Conservation (phyloP, 495 filamentous ascomycete genomes). For the Penicillium alfredii region DNA sequence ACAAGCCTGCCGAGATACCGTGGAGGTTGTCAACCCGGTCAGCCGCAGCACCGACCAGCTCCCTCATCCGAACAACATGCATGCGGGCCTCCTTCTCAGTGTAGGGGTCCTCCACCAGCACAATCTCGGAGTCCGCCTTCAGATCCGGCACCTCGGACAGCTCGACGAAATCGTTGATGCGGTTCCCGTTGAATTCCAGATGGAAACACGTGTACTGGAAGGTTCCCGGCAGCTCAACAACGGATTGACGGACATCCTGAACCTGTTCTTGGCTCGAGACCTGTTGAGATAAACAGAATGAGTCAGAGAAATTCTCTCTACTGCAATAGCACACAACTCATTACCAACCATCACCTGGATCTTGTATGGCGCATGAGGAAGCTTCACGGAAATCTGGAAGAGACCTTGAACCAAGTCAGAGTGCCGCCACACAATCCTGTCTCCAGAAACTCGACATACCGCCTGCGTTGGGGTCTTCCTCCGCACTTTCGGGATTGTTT, state of each 20-base stretch:
- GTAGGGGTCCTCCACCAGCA: slow-evolving; percentile 89
- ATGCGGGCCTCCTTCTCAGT: slow-evolving; percentile 97
- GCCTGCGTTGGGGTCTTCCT: slow-evolving; percentile 37
- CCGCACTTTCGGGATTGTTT: slow-evolving; percentile 25
- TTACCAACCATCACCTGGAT: slow-evolving; percentile 86
- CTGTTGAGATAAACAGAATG: slow-evolving; percentile 36
- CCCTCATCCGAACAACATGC: slow-evolving; percentile 83
- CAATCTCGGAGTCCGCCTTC: slow-evolving; percentile 64
- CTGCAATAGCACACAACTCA: slow-evolving; percentile 31
- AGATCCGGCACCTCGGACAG: slow-evolving; percentile 86
- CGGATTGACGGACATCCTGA: slow-evolving; percentile 94
- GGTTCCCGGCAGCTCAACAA: slow-evolving; percentile 88
- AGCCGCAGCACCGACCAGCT: slow-evolving; percentile 86
- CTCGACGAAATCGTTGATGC: slow-evolving; percentile 92
- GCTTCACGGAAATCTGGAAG: slow-evolving; percentile 74
- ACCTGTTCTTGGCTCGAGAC: slow-evolving; percentile 92
- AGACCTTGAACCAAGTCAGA: slow-evolving; percentile 42
- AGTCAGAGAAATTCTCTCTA: slow-evolving; percentile 7
- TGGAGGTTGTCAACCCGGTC: slow-evolving; percentile 83
- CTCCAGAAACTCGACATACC: slow-evolving; percentile 26
- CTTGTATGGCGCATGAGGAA: slow-evolving; percentile 73
- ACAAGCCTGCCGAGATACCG: slow-evolving; percentile 79
- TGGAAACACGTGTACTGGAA: slow-evolving; percentile 99
- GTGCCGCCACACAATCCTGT: not conserved
- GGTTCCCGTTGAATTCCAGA: slow-evolving; percentile 75